These are phyloP conservation scores for Pseudogymnoascus sp. DNA, from an alignment of 2,329 filamentous ascomycete genomes.

Conservation along the genomic window DNA sequence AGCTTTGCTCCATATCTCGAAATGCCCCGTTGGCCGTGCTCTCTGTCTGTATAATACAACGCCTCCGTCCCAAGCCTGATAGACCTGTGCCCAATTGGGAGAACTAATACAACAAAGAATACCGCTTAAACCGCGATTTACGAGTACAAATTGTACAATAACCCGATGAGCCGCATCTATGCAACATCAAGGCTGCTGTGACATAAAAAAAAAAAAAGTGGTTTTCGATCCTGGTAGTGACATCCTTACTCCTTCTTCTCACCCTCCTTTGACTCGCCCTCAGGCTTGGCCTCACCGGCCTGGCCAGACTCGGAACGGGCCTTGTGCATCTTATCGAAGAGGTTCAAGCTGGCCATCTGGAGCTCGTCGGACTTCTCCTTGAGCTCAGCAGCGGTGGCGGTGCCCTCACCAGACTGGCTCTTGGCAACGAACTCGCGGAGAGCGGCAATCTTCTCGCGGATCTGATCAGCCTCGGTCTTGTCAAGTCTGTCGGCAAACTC, in stretches of 20 bases:
- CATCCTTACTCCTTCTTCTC: slow-evolving; percentile 57
- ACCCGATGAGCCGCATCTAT: slow-evolving; percentile 28
- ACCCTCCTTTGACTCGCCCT: slow-evolving; percentile 44
- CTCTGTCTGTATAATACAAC: slow-evolving; percentile 10
- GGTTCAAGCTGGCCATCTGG: slow-evolving; percentile 86
- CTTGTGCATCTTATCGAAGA: slow-evolving; percentile 99
- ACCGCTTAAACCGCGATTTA: slow-evolving; percentile 29
- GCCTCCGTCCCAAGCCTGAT: slow-evolving; percentile 25
- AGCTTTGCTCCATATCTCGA: slow-evolving; percentile 15
- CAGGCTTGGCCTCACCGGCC: slow-evolving; percentile 37
- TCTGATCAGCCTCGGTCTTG: slow-evolving; percentile 87
- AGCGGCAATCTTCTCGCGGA: slow-evolving; percentile 83
- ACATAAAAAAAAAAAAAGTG: slow-evolving; percentile 23
- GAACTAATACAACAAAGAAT: slow-evolving; percentile 29
- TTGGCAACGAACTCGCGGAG: slow-evolving; percentile 87
- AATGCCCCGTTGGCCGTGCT: not conserved
- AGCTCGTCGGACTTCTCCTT: slow-evolving; percentile 99
- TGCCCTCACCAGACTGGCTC: slow-evolving; percentile 87
- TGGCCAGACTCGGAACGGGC: slow-evolving; percentile 62
- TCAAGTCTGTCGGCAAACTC: slow-evolving; percentile 93
- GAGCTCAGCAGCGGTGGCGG: slow-evolving; percentile 79
- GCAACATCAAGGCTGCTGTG: slow-evolving; percentile 24
- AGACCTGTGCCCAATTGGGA: slow-evolving; percentile 20
- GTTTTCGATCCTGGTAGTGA: slow-evolving; percentile 16
- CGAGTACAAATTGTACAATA: slow-evolving; percentile 29